Base-by-base conservation (phyloP, 2,329 filamentous ascomycete species). In the Beauveria caledonica region DNA sequence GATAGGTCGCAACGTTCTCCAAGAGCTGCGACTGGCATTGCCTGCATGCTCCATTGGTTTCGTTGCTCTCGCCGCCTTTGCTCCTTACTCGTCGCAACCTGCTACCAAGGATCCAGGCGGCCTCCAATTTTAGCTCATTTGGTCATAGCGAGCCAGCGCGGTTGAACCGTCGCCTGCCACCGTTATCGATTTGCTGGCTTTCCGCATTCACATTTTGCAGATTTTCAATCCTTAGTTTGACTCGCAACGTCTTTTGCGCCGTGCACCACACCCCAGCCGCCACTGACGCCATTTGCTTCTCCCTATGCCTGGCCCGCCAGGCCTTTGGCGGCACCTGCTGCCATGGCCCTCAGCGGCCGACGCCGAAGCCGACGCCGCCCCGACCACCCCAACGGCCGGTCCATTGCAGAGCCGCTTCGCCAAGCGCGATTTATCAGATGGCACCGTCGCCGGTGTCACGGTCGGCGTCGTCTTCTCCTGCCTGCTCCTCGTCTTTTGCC, bases 391-490 rank as follows among this genome's bases (percentile, higher is more conserved):
- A n/a, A 44, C 23, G 19, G 3, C 33, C 40, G 29, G 29, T 36
- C 19, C 27, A 49, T 50, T 52, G 19, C 52, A 7, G 10, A 15
- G 19, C 36, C 33, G 8, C 44, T 39, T 58, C 54, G 7, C 48
- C 48, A 62, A n/a, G 49, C 60, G 60, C 13, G 50, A 68, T 39
- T 61, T 75, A 58, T 65, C 66, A 57, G 64, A 72, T 63, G 74
- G 73, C 45, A 70, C 69, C 52, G 69, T 76, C 53, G 75, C 73
- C 2, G 75, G 75, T 40, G 66, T 74, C 56, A 69, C 72, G 27
- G 66, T 77, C 48, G 75, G 75, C 36, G 65, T 70, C 55, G 58
- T 74, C 45, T 62, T 75, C 49, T 73, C 66, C 46, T 63, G 69
- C 49, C 66, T 64, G 15, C 68, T 76, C 13, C 60, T 74, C 52